phyloP scores from a whole-genome alignment of 257 asterid genomes.

The Ajuga chamaepitys region DNA sequence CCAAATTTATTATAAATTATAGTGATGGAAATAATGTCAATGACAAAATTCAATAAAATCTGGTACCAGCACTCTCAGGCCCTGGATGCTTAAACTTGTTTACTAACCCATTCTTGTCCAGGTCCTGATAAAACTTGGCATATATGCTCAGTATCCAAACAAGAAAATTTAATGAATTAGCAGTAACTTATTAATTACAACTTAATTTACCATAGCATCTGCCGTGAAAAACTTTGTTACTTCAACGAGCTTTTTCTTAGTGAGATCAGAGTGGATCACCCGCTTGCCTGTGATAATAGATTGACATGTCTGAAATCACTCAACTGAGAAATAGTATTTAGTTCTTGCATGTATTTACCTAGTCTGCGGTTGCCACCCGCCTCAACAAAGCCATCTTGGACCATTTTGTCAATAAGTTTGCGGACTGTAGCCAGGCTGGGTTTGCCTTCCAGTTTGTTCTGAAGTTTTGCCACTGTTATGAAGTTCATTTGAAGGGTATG shows the following conservation, averaged over 20 bases:
- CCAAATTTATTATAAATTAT: neutral
- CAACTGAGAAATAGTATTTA: neutral
- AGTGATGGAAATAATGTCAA: neutral
- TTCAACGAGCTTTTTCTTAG: constrained; percentile 62
- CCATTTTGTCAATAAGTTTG: constrained; percentile 82
- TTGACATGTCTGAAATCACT: neutral
- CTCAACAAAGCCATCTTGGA: constrained; percentile 76
- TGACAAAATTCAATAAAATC: neutral
- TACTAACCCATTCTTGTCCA: constrained; percentile 36
- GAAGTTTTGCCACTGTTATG: constrained; percentile 62
- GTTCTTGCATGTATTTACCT: constrained; percentile 31
- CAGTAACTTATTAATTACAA: neutral
- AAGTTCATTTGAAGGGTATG: constrained; percentile 86
- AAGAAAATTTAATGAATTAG: neutral
- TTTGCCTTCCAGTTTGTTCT: constrained; percentile 66
- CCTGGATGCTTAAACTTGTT: constrained; percentile 33
- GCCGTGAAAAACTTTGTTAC: constrained; percentile 49
- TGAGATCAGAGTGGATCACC: constrained; percentile 77
- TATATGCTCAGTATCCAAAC: neutral
- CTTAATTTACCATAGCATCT: constrained; percentile 47
- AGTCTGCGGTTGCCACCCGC: constrained; percentile 67
- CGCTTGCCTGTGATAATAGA: constrained; percentile 66
- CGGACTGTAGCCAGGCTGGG: constrained; percentile 54
- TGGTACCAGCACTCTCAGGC: constrained; percentile 31
- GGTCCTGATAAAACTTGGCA: constrained; percentile 41